Percentiles rank a stretch among this genome's conserved stretches.
Evolutionary conservation across 176 grass and related monocot species (phyloP).

Genomic region (Paspalum vaginatum): DNA sequence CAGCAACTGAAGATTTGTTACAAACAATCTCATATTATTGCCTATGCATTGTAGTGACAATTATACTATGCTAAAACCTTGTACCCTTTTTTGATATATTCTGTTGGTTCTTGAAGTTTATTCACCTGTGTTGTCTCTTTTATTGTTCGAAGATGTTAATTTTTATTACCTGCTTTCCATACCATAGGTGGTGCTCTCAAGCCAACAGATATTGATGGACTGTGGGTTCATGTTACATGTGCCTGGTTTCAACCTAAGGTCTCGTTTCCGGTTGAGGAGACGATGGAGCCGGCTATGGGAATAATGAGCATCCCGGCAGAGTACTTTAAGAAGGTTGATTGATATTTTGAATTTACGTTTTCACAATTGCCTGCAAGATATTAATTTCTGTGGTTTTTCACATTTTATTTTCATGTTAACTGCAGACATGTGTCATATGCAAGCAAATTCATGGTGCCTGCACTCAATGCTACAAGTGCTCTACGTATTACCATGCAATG

Average conservation of each 20-base stretch:
- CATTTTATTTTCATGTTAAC: constrained; percentile 7
- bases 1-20: background rate
- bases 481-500: constrained; percentile 84
- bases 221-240: constrained; percentile 96
- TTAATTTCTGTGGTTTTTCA: constrained; percentile 3
- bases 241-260: constrained; percentile 96
- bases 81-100: constrained; percentile 17
- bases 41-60: background rate
- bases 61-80: background rate
- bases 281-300: constrained; percentile 89
- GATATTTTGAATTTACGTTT: constrained; percentile 10
- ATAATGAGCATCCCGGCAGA: constrained; percentile 78
- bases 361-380: constrained; percentile 20
- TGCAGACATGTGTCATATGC: constrained; percentile 88
- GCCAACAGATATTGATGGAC: constrained; percentile 74
- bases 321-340: constrained; percentile 85
- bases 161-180: constrained; percentile 8
- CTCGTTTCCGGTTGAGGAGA: constrained; percentile 67
- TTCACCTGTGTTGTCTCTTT: constrained; percentile 7
- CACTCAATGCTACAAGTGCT: constrained; percentile 85
- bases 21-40: background rate
- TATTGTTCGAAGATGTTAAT: constrained; percentile 20
- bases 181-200: constrained; percentile 84
- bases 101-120: constrained; percentile 8
- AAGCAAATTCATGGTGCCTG: constrained; percentile 91